Percentiles rank a stretch among this genome's conserved stretches.
Conservation (phyloP, 139 green algal species). For the Chlamydomonas sp. region DNA sequence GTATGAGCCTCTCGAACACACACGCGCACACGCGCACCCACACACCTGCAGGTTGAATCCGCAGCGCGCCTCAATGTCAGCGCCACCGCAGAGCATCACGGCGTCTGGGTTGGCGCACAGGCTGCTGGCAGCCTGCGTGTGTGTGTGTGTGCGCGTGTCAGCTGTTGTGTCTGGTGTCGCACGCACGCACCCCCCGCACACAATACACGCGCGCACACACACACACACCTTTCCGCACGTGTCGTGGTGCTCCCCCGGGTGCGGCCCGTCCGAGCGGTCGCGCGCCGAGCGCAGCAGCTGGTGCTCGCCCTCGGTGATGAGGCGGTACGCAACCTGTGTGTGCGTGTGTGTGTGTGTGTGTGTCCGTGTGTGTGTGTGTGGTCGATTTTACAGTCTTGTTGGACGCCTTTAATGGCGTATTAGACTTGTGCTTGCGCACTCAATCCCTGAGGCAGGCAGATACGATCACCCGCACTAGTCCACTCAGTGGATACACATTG, state of each 20-base stretch:
- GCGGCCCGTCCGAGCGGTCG: constrained; percentile 35
- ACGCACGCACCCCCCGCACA: constrained; percentile 4
- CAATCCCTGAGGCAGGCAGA: too few relatives aligned
- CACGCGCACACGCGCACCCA: neutral
- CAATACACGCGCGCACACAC: constrained; percentile 8
- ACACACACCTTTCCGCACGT: neutral
- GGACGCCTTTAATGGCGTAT: too few relatives aligned
- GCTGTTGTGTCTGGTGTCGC: neutral
- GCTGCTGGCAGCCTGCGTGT: neutral
- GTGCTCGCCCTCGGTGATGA: constrained; percentile 66
- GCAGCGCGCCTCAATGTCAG: neutral
- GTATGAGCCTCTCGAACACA: constrained; percentile 4
- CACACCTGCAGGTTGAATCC: constrained; percentile 25
- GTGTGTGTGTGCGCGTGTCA: neutral
- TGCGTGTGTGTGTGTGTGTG: too few relatives aligned
- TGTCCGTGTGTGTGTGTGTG: too few relatives aligned
- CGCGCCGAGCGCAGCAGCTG: constrained; percentile 34
- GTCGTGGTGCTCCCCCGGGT: neutral
- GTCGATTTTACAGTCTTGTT: too few relatives aligned
- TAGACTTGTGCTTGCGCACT: too few relatives aligned
- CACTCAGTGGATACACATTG: too few relatives aligned
- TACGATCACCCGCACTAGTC: too few relatives aligned
- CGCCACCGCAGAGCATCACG: too few relatives aligned
- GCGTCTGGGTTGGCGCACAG: neutral
- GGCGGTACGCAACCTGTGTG: constrained; percentile 35